Percentiles rank a stretch among this genome's conserved stretches.
phyloP scores from a whole-genome alignment of 495 filamentous ascomycete species.

The Penicillium alfredii region DNA sequence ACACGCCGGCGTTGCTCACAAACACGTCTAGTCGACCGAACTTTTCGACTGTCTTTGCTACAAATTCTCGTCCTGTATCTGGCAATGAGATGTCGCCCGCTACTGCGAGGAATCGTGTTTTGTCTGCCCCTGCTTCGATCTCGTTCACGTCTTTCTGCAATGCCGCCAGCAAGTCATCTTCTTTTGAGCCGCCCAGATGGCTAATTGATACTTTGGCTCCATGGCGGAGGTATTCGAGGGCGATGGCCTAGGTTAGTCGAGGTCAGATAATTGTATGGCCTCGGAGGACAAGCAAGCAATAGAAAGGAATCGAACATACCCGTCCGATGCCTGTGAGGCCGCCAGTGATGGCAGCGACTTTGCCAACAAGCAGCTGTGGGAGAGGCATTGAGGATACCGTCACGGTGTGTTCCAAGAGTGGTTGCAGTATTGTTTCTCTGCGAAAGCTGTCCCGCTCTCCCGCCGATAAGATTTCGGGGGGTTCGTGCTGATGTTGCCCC shows the following conservation, averaged over 20 bases:
- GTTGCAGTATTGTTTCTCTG: neutral
- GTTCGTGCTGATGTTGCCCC: slow-evolving; percentile 31
- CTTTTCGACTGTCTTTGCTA: slow-evolving; percentile 47
- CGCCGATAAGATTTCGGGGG: slow-evolving; percentile 23
- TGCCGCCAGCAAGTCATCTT: slow-evolving; percentile 47
- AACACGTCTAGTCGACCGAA: slow-evolving; percentile 71
- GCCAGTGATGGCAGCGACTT: slow-evolving; percentile 71
- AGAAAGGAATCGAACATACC: slow-evolving; percentile 16
- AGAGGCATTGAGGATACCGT: slow-evolving; percentile 22
- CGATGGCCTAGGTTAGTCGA: slow-evolving; percentile 65
- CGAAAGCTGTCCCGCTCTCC: neutral
- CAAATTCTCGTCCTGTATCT: slow-evolving; percentile 52
- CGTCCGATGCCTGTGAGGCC: slow-evolving; percentile 72
- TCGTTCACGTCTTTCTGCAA: slow-evolving; percentile 47
- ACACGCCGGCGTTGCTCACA: slow-evolving; percentile 84
- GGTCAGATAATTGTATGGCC: too few relatives aligned
- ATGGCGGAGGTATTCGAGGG: slow-evolving; percentile 63
- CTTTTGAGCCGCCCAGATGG: slow-evolving; percentile 55
- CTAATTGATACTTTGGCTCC: slow-evolving; percentile 66
- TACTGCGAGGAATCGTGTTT: slow-evolving; percentile 48
- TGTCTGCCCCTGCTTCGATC: slow-evolving; percentile 37
- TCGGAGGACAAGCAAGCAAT: too few relatives aligned
- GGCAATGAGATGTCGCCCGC: slow-evolving; percentile 63
- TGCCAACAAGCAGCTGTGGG: slow-evolving; percentile 54
- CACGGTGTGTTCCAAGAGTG: neutral